phyloP scores from a whole-genome alignment of 2,329 filamentous ascomycete genomes.

The Shiraia bambusicola region DNA sequence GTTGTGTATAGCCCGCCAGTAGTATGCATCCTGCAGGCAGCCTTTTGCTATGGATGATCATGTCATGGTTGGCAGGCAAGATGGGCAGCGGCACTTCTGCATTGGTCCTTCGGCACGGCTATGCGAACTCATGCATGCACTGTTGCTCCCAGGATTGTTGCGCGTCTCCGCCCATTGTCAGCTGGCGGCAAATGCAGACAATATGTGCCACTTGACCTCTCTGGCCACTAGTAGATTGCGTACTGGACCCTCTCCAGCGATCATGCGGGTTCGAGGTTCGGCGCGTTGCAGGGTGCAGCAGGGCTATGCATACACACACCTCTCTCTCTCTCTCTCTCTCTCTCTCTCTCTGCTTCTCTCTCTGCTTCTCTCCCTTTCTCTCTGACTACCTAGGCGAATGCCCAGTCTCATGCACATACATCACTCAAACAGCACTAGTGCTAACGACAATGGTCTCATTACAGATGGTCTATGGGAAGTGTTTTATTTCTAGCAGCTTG shows the following conservation, averaged over 20 bases:
- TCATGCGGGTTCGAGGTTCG: slow-evolving; percentile 46
- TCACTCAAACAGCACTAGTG: slow-evolving; percentile 28
- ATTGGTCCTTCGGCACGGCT: slow-evolving; percentile 27
- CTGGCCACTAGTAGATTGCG: slow-evolving; percentile 41
- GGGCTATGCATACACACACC: slow-evolving; percentile 8
- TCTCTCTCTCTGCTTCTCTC: no score
- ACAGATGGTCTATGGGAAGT: slow-evolving; percentile 93
- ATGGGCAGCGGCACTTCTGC: slow-evolving; percentile 30
- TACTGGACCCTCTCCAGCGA: slow-evolving; percentile 39
- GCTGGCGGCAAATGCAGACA: slow-evolving; percentile 23
- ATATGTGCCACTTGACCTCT: slow-evolving; percentile 36
- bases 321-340: no score
- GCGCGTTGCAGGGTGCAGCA: slow-evolving; percentile 40
- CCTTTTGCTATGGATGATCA: slow-evolving; percentile 14
- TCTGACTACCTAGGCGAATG: slow-evolving; percentile 29
- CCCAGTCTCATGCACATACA: slow-evolving; percentile 28
- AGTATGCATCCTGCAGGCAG: slow-evolving; percentile 20
- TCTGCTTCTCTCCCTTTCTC: no score
- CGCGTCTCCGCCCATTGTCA: slow-evolving; percentile 13
- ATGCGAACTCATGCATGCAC: slow-evolving; percentile 37
- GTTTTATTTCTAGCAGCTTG: slow-evolving; percentile 88
- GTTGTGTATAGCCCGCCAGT: slow-evolving; percentile 6
- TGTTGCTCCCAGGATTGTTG: slow-evolving; percentile 7
- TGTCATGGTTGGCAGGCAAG: slow-evolving; percentile 21
- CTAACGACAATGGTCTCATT: slow-evolving; percentile 41